These are phyloP conservation scores for Roridomyces roridus DNA, from an alignment of 768 basidiomycete genomes.

Conservation along the genomic window DNA sequence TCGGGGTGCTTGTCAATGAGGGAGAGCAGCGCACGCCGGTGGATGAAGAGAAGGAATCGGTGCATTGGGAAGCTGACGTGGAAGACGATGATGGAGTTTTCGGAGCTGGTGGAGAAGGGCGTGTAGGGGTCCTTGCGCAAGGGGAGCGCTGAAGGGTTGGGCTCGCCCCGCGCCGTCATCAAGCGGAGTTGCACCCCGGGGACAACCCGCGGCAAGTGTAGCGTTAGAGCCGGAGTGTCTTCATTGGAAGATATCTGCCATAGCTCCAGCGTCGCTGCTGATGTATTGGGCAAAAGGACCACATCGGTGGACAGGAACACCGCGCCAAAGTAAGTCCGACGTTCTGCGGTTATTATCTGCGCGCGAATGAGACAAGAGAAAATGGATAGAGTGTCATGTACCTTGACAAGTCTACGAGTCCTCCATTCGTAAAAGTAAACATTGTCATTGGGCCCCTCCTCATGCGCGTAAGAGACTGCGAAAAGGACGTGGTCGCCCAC, in stretches of 20 bases:
- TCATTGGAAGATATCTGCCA: conserved; percentile 39
- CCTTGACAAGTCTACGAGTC: conserved; percentile 41
- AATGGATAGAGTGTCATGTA: too few relatives aligned
- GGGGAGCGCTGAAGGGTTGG: conserved; percentile 37
- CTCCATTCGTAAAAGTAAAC: conserved; percentile 54
- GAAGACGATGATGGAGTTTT: conserved; percentile 42
- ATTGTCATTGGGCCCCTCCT: conserved; percentile 19
- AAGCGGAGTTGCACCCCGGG: conserved; percentile 25
- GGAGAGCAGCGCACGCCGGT: conserved; percentile 36
- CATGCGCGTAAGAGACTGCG: conserved; percentile 32
- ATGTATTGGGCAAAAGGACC: conserved; percentile 33
- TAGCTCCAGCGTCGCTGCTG: conserved; percentile 28
- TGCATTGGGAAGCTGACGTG: conserved; percentile 32
- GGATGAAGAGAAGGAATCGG: conserved; percentile 42
- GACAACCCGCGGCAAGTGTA: conserved; percentile 39
- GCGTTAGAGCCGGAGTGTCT: conserved; percentile 34
- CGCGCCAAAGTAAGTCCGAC: conserved; percentile 28
- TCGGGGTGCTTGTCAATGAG: conserved; percentile 16
- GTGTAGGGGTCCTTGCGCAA: conserved; percentile 10
- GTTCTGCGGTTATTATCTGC: conserved; percentile 22
- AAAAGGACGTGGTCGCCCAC: conserved; percentile 52
- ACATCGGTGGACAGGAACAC: conserved; percentile 31
- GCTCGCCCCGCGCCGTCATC: conserved; percentile 48
- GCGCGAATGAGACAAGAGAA: background rate
- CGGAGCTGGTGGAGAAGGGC: conserved; percentile 31